Conservation (phyloP, 805 yeast species). For the Candida khao-thaluensis region DNA sequence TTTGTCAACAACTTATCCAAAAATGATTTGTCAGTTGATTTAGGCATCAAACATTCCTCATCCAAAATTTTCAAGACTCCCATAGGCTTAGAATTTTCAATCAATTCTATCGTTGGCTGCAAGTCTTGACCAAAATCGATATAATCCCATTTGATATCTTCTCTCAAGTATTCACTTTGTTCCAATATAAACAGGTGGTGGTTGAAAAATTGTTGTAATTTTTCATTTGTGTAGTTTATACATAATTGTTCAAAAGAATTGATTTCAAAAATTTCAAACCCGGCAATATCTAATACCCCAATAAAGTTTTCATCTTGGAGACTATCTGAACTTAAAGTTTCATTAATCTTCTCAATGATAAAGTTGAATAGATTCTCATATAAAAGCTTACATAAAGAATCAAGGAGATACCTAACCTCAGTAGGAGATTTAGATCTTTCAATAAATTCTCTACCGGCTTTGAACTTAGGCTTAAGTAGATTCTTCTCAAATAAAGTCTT, state of each 20-base stretch:
- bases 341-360: constrained; percentile 74
- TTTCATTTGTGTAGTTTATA: constrained; percentile 60
- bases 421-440: constrained; percentile 72
- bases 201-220: constrained; percentile 59
- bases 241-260: constrained; percentile 62
- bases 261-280: constrained; percentile 57
- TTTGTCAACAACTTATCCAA: constrained; percentile 71
- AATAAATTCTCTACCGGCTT: constrained; percentile 87
- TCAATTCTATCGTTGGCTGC: constrained; percentile 90
- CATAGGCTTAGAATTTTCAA: constrained; percentile 62
- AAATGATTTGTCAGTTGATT: constrained; percentile 78
- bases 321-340: constrained; percentile 42
- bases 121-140: constrained; percentile 94
- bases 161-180: constrained; percentile 58
- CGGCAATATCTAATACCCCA: constrained; percentile 62
- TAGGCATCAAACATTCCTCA: constrained; percentile 95
- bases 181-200: constrained; percentile 62
- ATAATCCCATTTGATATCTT: constrained; percentile 64
- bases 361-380: constrained; percentile 82
- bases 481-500: constrained; percentile 51
- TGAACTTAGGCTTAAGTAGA: constrained; percentile 76
- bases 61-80: constrained; percentile 85
- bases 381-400: constrained; percentile 82
- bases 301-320: constrained; percentile 38
- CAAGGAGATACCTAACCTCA: constrained; percentile 79